Percentiles rank a stretch among this genome's conserved stretches.
Conservation (phyloP, 257 asterid species). For the Striga asiatica region DNA sequence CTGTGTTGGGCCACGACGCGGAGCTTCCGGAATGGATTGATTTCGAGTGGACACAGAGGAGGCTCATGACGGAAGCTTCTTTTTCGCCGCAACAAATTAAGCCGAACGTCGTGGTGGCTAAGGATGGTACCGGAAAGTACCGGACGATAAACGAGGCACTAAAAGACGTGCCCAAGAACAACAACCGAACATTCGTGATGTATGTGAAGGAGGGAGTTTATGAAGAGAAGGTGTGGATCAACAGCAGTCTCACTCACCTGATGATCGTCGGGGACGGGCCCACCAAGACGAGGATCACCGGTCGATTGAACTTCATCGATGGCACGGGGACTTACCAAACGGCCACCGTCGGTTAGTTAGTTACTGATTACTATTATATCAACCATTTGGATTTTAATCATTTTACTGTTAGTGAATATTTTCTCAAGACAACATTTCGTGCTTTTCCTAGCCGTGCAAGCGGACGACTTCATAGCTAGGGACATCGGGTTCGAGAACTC, state of each 20-base stretch:
- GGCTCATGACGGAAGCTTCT: conserved; percentile 27
- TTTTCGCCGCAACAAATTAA: conserved; percentile 11
- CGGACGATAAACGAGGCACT: conserved; percentile 46
- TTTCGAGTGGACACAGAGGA: not conserved
- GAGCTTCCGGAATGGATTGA: conserved; percentile 32
- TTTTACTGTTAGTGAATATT: not conserved
- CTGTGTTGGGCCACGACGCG: conserved; percentile 19
- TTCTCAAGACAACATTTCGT: not conserved
- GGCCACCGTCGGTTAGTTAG: conserved; percentile 49
- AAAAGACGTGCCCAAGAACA: conserved; percentile 25
- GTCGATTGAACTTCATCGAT: conserved; percentile 40
- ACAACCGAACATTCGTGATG: conserved; percentile 27
- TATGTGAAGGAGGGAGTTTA: conserved; percentile 60
- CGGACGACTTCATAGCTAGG: conserved; percentile 59
- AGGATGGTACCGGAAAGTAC: conserved; percentile 59
- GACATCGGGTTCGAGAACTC: conserved; percentile 71
- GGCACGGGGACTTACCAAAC: conserved; percentile 47
- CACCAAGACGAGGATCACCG: conserved; percentile 64
- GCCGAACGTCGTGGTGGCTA: conserved; percentile 43
- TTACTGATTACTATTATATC: not conserved
- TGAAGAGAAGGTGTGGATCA: conserved; percentile 36
- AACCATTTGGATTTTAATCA: no score
- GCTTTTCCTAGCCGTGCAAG: conserved; percentile 52
- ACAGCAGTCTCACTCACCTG: conserved; percentile 26
- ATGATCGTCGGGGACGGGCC: conserved; percentile 78